These are phyloP conservation scores for Moniliophthora roreri DNA, from an alignment of 1,284 basidiomycete species.

Conservation along the genomic window DNA sequence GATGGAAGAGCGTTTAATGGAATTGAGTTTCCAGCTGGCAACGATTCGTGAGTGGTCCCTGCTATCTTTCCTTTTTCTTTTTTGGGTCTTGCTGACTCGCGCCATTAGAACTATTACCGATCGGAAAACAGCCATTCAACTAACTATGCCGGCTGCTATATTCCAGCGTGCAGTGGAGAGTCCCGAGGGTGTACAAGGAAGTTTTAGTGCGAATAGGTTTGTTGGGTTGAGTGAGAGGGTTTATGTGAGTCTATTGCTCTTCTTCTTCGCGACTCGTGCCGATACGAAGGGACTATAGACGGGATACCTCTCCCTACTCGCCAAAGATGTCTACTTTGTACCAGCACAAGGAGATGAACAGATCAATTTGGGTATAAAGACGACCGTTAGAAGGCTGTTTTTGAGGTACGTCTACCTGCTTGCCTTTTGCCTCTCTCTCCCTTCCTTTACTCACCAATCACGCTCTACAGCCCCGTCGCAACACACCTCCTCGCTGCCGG, in stretches of 20 bases:
- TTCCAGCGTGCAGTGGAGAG: slow-evolving; percentile 43
- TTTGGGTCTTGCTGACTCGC: slow-evolving; percentile 14
- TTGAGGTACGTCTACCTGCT: slow-evolving; percentile 37
- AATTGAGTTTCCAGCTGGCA: slow-evolving; percentile 36
- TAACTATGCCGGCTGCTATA: slow-evolving; percentile 51
- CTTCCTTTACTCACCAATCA: too few species aligned
- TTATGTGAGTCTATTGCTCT: slow-evolving; percentile 41
- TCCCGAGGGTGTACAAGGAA: slow-evolving; percentile 33
- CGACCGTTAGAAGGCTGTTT: slow-evolving; percentile 43
- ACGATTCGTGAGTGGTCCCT: background rate
- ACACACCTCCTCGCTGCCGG: slow-evolving; percentile 43
- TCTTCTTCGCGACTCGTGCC: background rate
- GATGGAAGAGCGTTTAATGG: slow-evolving; percentile 52
- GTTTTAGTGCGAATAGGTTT: slow-evolving; percentile 39
- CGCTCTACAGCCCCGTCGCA: slow-evolving; percentile 39
- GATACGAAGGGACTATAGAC: slow-evolving; percentile 26
- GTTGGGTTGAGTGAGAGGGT: slow-evolving; percentile 36
- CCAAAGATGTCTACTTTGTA: slow-evolving; percentile 50
- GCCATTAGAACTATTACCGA: background rate
- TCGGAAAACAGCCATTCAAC: slow-evolving; percentile 38
- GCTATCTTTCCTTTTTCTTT: slow-evolving; percentile 34
- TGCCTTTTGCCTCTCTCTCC: too few species aligned
- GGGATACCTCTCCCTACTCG: slow-evolving; percentile 50
- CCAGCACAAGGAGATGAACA: slow-evolving; percentile 23
- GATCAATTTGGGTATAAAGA: slow-evolving; percentile 39